Percentiles rank a stretch among this genome's conserved stretches.
phyloP scores from a whole-genome alignment of 768 basidiomycete genomes.

The Kwoniella europaea region DNA sequence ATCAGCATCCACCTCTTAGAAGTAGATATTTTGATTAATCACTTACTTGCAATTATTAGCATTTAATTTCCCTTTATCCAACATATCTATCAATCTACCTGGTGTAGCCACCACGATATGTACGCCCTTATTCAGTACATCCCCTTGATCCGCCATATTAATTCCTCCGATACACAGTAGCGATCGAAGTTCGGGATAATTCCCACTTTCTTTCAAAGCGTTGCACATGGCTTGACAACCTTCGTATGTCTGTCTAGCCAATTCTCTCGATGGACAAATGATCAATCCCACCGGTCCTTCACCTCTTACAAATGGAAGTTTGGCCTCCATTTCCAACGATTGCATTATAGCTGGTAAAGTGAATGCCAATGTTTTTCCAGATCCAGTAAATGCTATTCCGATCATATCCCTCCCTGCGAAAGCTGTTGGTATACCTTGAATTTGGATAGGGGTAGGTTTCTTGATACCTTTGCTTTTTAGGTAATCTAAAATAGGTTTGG shows the following conservation, averaged over 20 bases:
- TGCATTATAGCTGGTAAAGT: constrained; percentile 97
- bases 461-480: constrained; percentile 83
- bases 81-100: constrained; percentile 94
- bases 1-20: neutral
- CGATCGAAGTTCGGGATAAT: constrained; percentile 84
- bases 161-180: constrained; percentile 97
- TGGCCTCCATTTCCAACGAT: constrained; percentile 89
- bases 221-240: constrained; percentile 85
- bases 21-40: neutral
- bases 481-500: constrained; percentile 77
- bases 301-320: constrained; percentile 83
- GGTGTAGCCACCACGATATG: constrained; percentile 98
- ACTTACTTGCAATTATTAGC: constrained; percentile 87
- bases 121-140: constrained; percentile 84
- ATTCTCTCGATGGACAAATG: constrained; percentile 94
- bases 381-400: constrained; percentile 98
- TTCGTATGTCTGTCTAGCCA: constrained; percentile 96
- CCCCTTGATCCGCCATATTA: constrained; percentile 95
- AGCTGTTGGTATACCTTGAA: constrained; percentile 96
- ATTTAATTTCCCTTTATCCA: constrained; percentile 91
- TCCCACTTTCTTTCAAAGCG: constrained; percentile 72
- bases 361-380: constrained; percentile 98
- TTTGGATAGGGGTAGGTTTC: constrained; percentile 90
- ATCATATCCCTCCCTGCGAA: constrained; percentile 97
- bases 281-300: constrained; percentile 98